Base-by-base conservation (phyloP, 1,284 basidiomycete species). In the Microstroma glucosiphilum region DNA sequence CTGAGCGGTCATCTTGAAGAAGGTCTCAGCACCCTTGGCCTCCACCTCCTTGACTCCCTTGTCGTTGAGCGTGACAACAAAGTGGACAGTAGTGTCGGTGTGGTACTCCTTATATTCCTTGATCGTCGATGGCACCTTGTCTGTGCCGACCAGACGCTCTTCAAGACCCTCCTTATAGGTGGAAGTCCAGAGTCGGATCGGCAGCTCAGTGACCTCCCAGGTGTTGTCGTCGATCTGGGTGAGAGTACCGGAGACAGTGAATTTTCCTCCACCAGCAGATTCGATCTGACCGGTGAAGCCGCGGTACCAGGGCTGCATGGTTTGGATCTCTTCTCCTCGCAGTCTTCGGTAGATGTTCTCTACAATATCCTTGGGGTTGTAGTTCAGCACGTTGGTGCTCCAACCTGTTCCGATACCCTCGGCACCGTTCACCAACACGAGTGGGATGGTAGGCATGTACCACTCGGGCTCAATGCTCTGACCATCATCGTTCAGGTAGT, bases 381-480 rank as follows among this genome's bases (percentile, higher is more conserved):
- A 98, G 76, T 89, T 90, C 11, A 96, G 96, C 59, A 99, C 85
- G 53, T 82, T 87, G 0, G 96, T 96, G 76, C 91, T 94, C 94
- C 96, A 99, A 65, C 94, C 92, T 58, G 96, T 99, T 60, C 96
- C 96, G 74, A 99, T 98, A 82, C 96, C 96, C 72, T 97, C 93
- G 15, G 90, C 88, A 15, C 96, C 96, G 74, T 99, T 98, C 77
- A 98, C 82, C 53, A 99, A 84, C 0, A 97, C 84, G 80, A 96
- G 84, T 0, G 96, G 96, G 0, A 97, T 75, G 21, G 92, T 82
- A 17, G 96, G 94, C 80, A 97, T 84, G 79, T 96, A 99, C 82
- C 87, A 97, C 73, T 93, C 91, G 0, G 96, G 96, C 80, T 99
- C 96, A 69, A 99, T 92, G 60, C 82, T 80, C 64, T 86, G 83